phyloP scores from a whole-genome alignment of 2,329 filamentous ascomycete species.

The Proliferodiscus dingleyae region DNA sequence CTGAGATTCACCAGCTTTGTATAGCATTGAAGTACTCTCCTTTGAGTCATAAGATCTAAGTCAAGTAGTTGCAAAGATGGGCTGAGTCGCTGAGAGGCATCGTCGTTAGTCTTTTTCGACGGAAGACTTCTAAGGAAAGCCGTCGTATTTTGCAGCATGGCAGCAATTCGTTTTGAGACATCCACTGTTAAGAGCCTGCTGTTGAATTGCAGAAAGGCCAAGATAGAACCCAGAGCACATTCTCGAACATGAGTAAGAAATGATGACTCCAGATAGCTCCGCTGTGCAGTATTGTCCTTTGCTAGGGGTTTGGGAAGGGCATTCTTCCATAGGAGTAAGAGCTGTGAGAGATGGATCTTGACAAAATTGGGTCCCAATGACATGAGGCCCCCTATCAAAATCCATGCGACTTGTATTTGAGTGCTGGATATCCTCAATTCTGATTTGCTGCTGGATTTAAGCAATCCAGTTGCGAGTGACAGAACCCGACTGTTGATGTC shows the following conservation, averaged over 20 bases:
- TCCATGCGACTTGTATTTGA: conserved; percentile 97
- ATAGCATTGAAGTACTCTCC: conserved; percentile 92
- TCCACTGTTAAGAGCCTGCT: conserved; percentile 86
- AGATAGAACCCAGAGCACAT: conserved; percentile 84
- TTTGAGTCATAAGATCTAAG: conserved; percentile 86
- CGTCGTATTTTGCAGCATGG: conserved; percentile 93
- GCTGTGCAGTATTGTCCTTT: conserved; percentile 81
- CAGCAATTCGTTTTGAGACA: conserved; percentile 85
- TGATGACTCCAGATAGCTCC: conserved; percentile 81
- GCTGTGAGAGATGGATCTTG: conserved; percentile 93
- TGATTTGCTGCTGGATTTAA: conserved; percentile 88
- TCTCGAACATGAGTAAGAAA: conserved; percentile 93
- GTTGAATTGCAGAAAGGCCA: conserved; percentile 92
- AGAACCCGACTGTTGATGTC: conserved; percentile 92
- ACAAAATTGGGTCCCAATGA: conserved; percentile 95
- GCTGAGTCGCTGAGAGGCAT: conserved; percentile 76
- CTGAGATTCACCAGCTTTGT: conserved; percentile 85
- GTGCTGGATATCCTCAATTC: conserved; percentile 88
- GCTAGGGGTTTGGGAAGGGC: conserved; percentile 90
- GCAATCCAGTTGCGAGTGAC: conserved; percentile 81
- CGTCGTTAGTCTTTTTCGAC: conserved; percentile 77
- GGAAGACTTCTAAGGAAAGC: conserved; percentile 84
- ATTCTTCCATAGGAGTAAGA: conserved; percentile 95
- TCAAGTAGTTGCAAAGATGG: conserved; percentile 86
- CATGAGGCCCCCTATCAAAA: conserved; percentile 93